A percentile compares a stretch with the other conserved stretches of the same genome.
These are phyloP conservation scores for Populus nigra DNA, from an alignment of 345 rosid genomes.

Conservation along the genomic window DNA sequence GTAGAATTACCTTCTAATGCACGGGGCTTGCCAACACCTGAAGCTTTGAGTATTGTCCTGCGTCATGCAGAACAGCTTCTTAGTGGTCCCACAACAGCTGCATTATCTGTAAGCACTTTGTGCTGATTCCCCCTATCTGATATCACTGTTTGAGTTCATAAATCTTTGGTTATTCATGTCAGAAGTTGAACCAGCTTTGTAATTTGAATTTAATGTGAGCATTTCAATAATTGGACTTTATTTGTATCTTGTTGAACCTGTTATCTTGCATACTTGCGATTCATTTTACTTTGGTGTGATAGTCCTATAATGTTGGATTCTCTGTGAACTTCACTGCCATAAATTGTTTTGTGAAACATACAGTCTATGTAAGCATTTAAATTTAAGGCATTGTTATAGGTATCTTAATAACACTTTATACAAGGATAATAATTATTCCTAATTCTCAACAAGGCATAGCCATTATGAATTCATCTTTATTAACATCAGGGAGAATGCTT, in stretches of 20 bases:
- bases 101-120: slow-evolving; percentile 58
- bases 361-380: background rate
- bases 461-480: background rate
- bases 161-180: background rate
- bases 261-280: background rate
- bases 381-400: background rate
- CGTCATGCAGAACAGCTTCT: slow-evolving; percentile 66
- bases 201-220: background rate
- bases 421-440: background rate
- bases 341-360: background rate
- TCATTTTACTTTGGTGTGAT: background rate
- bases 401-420: background rate
- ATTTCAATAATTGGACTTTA: background rate
- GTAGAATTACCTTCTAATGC: slow-evolving; percentile 49
- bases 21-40: slow-evolving; percentile 58
- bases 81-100: slow-evolving; percentile 45
- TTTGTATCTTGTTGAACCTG: background rate
- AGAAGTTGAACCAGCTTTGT: background rate
- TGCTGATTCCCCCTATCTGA: background rate
- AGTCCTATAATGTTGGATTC: background rate
- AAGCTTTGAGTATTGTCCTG: slow-evolving; percentile 59
- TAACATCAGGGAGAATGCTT: background rate
- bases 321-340: background rate
- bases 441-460: background rate
- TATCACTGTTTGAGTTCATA: background rate